Base-by-base conservation (phyloP, 202 grass and related monocot species). In the Dendrocalamus latiflorus region DNA sequence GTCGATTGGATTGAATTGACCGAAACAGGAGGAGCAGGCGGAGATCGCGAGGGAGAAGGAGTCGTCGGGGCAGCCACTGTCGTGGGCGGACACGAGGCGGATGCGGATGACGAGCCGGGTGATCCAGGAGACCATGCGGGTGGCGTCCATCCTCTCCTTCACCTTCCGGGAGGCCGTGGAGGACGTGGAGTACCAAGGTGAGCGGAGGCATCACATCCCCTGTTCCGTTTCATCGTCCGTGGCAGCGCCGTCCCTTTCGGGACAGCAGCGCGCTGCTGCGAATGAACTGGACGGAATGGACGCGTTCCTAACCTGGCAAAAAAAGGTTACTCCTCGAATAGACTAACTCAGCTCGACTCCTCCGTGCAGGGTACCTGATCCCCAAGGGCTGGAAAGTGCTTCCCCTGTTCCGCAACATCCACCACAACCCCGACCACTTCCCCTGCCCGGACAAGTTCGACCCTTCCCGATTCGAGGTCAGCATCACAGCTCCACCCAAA, bases 351-450 rank as follows among this genome's bases (percentile, higher is more conserved):
- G 4, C 77, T 79, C 20, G 0, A 0, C 38, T 47, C 61, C 38
- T 47, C 37, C 9, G 49, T 87, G 78, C 87, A 99, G 96, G 96
- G 33, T 99, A 95, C 83, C 91, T 99, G 17, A 99, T 99, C 70
- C 96, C 96, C 68, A 99, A 99, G 84, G 96, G 96, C 55, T 99
- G 96, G 96, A 99, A 99, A 68, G 96, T 99, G 62, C 53, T 99
- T 74, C 96, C 96, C 50, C 87, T 99, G 72, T 99, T 99, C 79
- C 86, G 96, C 63, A 99, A 99, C 89, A 98, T 98, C 76, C 96
- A 98, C 80, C 96, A 95, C 83, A 93, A 82, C 74, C 85, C 96
- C 14, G 91, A 94, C 66, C 93, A 92, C 88, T 99, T 94, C 75
- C 55, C 89, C 5, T 81, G 76, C 77, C 96, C 96, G 15, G 96